Percentiles rank a stretch among this genome's conserved stretches.
Conservation (phyloP, 192 early-diverging fungal species). For the Linnemannia exigua region DNA sequence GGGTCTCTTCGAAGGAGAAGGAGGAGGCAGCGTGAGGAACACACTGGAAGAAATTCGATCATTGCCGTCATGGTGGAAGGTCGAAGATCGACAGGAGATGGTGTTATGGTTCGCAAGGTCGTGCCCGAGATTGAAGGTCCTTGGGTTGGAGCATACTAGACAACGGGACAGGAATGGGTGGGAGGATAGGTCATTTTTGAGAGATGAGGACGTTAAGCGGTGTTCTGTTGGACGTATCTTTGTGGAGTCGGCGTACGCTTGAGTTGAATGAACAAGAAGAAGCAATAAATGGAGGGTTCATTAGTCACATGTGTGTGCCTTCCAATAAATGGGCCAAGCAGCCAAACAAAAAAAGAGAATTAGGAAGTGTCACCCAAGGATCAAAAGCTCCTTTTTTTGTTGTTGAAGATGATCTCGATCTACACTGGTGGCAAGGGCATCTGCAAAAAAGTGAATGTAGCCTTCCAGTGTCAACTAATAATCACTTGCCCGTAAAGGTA, state of each 20-base stretch:
- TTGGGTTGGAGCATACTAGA: not conserved
- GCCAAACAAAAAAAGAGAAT: too few relatives aligned
- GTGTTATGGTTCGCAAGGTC: not conserved
- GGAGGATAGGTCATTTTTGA: not conserved
- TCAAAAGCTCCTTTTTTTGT: too few relatives aligned
- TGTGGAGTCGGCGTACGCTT: not conserved
- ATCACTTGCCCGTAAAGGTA: not conserved
- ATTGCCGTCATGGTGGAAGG: constrained; percentile 3
- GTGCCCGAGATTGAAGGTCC: not conserved
- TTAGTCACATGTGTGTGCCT: too few relatives aligned
- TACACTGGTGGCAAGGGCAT: too few relatives aligned
- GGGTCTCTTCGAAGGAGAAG: not conserved
- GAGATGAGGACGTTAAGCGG: not conserved
- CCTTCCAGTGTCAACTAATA: not conserved
- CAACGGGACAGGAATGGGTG: not conserved
- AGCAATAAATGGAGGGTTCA: too few relatives aligned
- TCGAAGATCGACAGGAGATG: not conserved
- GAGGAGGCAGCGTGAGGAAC: not conserved
- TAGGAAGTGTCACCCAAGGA: too few relatives aligned
- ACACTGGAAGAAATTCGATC: constrained; percentile 1
- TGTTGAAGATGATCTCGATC: too few relatives aligned
- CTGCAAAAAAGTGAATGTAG: not conserved
- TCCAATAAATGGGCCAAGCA: too few relatives aligned
- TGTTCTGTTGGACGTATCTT: not conserved
- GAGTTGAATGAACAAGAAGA: not conserved